Base-by-base conservation (phyloP, 2,329 filamentous ascomycete genomes). In the Venturia asperata region DNA sequence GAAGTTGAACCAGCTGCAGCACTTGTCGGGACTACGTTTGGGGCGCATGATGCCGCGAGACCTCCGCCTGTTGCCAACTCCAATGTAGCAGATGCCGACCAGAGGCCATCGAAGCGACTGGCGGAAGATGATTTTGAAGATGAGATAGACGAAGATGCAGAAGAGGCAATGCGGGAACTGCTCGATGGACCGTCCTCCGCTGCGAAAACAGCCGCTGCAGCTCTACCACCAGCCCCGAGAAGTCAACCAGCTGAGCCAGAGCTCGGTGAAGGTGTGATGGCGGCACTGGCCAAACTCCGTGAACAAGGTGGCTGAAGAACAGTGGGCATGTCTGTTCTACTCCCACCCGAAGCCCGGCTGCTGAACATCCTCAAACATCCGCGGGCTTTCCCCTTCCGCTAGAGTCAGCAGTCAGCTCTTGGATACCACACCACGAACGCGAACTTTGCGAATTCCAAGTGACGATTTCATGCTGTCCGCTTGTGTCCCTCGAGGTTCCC, bases 181-280 rank as follows among this genome's bases (percentile, higher is more conserved):
- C 42, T 63, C 10, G 30, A 64, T 49, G 45, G 27, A 41, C 17
- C 34, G 27, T 34, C 19, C 17, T 24, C 27, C 17, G 39, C n/a
- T 66, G 7, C 41, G 11, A 34, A 39, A 30, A 30, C 37, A 42
- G 39, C 15, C 10, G 45, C 39, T 39, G 15, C 24, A 19, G 47
- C 30, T 34, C 39, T 52, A 24, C 21, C 63, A 13, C 42, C 47
- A 39, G 52, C 65, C n/a, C 27, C 21, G 27, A 56, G 43, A 21
- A 63, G 63, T n/a, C 77, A 68, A 21, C 34, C 34, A 43, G 70
- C 71, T 34, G 71, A 66, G 56, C 62, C 71, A 58, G 74, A 79
- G n/a, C 70, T 85, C 67, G 82, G 78, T 68, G 83, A 85, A 61
- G 84, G 84, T 11, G 80, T 87, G 62, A 80, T 82, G 76, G 82